These are phyloP conservation scores for Ochetophila trinervis DNA, from an alignment of 306 rosid species.

Conservation along the genomic window DNA sequence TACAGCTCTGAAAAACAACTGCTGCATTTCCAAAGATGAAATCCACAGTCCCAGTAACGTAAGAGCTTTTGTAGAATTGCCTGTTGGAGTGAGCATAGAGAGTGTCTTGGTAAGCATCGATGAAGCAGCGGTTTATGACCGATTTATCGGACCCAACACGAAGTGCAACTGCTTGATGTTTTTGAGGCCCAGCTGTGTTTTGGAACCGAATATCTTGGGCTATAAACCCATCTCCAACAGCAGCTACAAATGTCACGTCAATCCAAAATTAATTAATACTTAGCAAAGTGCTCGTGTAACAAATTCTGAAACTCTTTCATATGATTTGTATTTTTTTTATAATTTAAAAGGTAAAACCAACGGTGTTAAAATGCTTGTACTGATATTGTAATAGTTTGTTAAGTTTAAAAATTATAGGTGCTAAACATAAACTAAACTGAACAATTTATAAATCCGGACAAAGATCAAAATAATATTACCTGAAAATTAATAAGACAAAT, in stretches of 20 bases:
- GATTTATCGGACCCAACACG: conserved; percentile 58
- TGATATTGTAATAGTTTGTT: no score
- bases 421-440: no score
- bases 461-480: no score
- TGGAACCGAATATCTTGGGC: conserved; percentile 61
- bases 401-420: no score
- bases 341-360: no score
- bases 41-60: conserved; percentile 61
- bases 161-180: conserved; percentile 77
- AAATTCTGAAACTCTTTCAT: no score
- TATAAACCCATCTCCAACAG: conserved; percentile 72
- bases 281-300: no score
- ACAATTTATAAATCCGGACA: no score
- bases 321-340: no score
- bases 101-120: conserved; percentile 72
- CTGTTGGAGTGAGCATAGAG: conserved; percentile 62
- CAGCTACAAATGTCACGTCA: conserved; percentile 39
- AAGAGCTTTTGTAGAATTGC: conserved; percentile 64
- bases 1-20: conserved; percentile 60
- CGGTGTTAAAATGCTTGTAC: no score
- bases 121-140: conserved; percentile 59
- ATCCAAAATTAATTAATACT: no score
- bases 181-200: conserved; percentile 68
- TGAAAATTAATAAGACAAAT: no score
- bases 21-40: conserved; percentile 71